Evolutionary conservation across 306 rosid genomes (phyloP).

Genomic region (cucumber (Cucumis sativus)): Cucumber_9930_V3 NC_026660.2:21761501-21762000

Average conservation of each 20-base stretch:
- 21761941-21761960: constrained; percentile 77
- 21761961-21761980: constrained; percentile 84
- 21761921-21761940: constrained; percentile 62
- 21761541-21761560: constrained; percentile 87
- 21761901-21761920: constrained; percentile 89
- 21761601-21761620: constrained; percentile 3
- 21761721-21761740: constrained; percentile 88
- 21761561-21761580: constrained; percentile 96
- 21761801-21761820: background rate
- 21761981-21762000: constrained; percentile 74
- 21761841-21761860: background rate
- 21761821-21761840: background rate
- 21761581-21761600: constrained; percentile 96
- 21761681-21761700: constrained; percentile 54
- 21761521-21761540: constrained; percentile 86
- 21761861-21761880: constrained; percentile 22
- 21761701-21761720: constrained; percentile 97
- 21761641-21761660: constrained; percentile 5
- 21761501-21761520: constrained; percentile 29
- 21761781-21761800: background rate
- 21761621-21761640: background rate
- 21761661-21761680: constrained; percentile 1
- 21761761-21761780: constrained; percentile 14
- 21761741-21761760: constrained; percentile 71
- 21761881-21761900: constrained; percentile 97